phyloP scores from a whole-genome alignment of 352 stramenopile species.

The Phytopythium oedochilum region DNA sequence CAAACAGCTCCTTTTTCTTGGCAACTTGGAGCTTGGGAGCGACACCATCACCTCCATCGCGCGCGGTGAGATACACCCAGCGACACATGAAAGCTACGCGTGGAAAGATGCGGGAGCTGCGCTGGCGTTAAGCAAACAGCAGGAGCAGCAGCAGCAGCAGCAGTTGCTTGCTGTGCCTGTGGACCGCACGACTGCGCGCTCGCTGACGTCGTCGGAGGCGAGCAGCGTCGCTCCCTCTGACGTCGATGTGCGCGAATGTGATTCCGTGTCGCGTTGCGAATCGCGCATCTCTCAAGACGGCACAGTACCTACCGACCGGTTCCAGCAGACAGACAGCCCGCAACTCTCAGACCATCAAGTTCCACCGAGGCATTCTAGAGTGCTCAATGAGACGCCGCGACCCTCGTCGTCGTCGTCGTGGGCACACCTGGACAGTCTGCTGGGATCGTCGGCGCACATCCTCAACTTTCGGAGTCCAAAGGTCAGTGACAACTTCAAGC shows the following conservation, averaged over 20 bases:
- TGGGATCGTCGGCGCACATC: conserved; percentile 65
- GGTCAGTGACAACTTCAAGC: conserved; percentile 73
- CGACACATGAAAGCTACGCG: conserved; percentile 67
- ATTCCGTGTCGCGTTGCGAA: conserved; percentile 4
- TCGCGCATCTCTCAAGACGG: conserved; percentile 15
- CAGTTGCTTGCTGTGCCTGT: not conserved
- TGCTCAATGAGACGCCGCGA: conserved; percentile 30
- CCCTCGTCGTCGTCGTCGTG: conserved; percentile 42
- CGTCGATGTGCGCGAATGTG: conserved; percentile 4
- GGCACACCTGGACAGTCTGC: conserved; percentile 59
- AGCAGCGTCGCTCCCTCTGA: conserved; percentile 14
- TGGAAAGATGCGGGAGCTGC: conserved; percentile 46
- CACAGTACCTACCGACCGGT: not conserved
- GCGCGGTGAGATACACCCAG: conserved; percentile 50
- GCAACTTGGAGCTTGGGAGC: conserved; percentile 56
- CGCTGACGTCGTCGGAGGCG: conserved; percentile 58
- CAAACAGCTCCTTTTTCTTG: conserved; percentile 57
- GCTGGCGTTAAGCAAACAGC: conserved; percentile 10
- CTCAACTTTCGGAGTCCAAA: conserved; percentile 77
- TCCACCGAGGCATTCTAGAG: not conserved
- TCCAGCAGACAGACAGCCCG: not conserved
- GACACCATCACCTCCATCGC: conserved; percentile 53
- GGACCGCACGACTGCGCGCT: conserved; percentile 18
- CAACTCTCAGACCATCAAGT: not conserved
- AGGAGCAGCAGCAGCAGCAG: conserved; percentile 11